phyloP scores from a whole-genome alignment of 1,139 yeast genomes.

The Blastobotrys apis region DNA sequence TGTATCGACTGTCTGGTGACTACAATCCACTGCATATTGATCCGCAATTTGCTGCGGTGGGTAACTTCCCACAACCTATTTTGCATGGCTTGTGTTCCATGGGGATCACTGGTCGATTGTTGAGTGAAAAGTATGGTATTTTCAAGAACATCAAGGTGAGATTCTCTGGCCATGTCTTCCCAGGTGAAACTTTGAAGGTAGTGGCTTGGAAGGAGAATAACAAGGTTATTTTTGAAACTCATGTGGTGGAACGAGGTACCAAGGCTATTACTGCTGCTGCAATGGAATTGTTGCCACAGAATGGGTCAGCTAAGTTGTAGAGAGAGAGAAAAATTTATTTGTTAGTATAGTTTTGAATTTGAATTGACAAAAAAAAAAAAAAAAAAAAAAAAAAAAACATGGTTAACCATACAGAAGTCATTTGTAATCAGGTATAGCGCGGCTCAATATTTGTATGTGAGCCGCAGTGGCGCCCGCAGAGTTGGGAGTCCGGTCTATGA shows the following conservation, averaged over 20 bases:
- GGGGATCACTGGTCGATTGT: slow-evolving; percentile 74
- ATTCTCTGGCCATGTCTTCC: slow-evolving; percentile 88
- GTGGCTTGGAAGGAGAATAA: slow-evolving; percentile 79
- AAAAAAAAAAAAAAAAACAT: no score
- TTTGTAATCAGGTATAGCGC: no score
- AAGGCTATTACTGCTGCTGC: slow-evolving; percentile 89
- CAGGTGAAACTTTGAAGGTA: slow-evolving; percentile 88
- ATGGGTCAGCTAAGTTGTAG: slow-evolving; percentile 27
- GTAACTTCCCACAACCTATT: slow-evolving; percentile 81
- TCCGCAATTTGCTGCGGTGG: slow-evolving; percentile 84
- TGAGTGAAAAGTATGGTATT: slow-evolving; percentile 75
- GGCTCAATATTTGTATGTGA: no score
- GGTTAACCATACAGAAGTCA: no score
- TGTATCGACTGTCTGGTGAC: slow-evolving; percentile 91
- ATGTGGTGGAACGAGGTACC: slow-evolving; percentile 72
- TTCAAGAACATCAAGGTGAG: slow-evolving; percentile 86
- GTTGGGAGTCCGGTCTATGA: no score
- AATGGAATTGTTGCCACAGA: slow-evolving; percentile 48
- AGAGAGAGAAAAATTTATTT: no score
- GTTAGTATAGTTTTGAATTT: no score
- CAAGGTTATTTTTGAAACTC: slow-evolving; percentile 74
- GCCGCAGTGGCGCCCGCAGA: no score
- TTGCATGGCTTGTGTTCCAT: slow-evolving; percentile 89
- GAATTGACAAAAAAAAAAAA: no score
- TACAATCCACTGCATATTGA: slow-evolving; percentile 94